Conservation (phyloP, 179 eudicot genomes). For the Sideroxylon spinosum region DNA sequence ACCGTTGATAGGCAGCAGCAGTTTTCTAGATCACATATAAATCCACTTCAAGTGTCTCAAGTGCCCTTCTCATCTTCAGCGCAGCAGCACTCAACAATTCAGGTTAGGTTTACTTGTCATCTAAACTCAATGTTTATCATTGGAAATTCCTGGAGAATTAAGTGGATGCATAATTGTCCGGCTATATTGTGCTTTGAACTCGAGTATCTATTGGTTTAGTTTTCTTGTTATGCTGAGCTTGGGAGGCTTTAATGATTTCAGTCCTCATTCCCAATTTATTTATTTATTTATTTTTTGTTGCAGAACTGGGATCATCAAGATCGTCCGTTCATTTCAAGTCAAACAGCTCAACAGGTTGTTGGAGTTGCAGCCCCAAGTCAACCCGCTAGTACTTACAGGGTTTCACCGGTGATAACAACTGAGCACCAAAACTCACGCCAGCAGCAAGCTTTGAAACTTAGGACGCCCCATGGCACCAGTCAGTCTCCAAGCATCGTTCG, state of each 20-base stretch:
- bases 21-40: constrained; percentile 17
- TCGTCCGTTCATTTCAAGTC: constrained; percentile 17
- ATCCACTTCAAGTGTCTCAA: constrained; percentile 26
- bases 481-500: constrained; percentile 42
- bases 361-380: constrained; percentile 31
- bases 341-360: constrained; percentile 29
- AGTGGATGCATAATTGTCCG: not conserved
- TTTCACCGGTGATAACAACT: constrained; percentile 15
- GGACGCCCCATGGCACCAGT: constrained; percentile 34
- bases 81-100: constrained; percentile 28
- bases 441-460: constrained; percentile 27
- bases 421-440: constrained; percentile 25
- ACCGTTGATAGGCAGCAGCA: constrained; percentile 33
- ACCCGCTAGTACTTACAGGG: constrained; percentile 23
- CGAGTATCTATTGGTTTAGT: not conserved
- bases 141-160: not conserved
- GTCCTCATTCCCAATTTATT: not conserved
- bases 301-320: constrained; percentile 27
- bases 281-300: constrained; percentile 4
- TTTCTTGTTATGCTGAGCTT: not conserved
- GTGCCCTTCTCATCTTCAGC: constrained; percentile 21
- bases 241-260: not conserved
- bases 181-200: not conserved
- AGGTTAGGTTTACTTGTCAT: constrained; percentile 20
- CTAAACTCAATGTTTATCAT: not conserved